phyloP scores from a whole-genome alignment of 495 filamentous ascomycete genomes.

The Xylaria curta region DNA sequence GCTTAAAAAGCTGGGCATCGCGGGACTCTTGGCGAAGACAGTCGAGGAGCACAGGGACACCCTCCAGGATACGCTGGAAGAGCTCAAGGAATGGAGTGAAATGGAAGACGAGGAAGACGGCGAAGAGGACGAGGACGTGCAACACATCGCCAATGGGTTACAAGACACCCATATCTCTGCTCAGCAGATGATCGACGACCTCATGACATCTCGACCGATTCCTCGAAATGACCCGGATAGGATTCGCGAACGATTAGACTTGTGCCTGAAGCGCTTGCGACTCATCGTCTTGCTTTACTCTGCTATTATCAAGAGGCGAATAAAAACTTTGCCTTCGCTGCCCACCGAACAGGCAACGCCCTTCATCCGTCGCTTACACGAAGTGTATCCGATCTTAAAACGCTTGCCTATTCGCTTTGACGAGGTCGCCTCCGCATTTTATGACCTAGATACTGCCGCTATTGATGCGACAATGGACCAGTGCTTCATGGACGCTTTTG shows the following conservation, averaged over 20 bases:
- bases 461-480: slow-evolving; percentile 55
- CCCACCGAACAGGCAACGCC: slow-evolving; percentile 36
- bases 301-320: slow-evolving; percentile 64
- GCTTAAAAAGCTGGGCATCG: slow-evolving; percentile 68
- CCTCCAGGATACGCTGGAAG: slow-evolving; percentile 78
- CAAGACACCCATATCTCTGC: slow-evolving; percentile 39
- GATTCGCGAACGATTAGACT: slow-evolving; percentile 63
- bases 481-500: slow-evolving; percentile 57
- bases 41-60: slow-evolving; percentile 72
- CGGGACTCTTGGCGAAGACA: slow-evolving; percentile 64
- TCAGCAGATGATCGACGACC: slow-evolving; percentile 57
- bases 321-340: slow-evolving; percentile 57
- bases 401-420: slow-evolving; percentile 49
- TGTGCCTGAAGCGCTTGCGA: slow-evolving; percentile 61
- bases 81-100: slow-evolving; percentile 86
- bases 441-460: slow-evolving; percentile 54
- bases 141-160: slow-evolving; percentile 27
- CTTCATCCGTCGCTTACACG: slow-evolving; percentile 49
- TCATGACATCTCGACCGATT: slow-evolving; percentile 63
- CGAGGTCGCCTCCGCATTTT: slow-evolving; percentile 53
- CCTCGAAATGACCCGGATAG: slow-evolving; percentile 60
- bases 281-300: slow-evolving; percentile 64
- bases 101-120: slow-evolving; percentile 54
- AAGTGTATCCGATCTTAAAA: slow-evolving; percentile 49
- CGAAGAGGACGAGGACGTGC: slow-evolving; percentile 39